Percentiles rank a stretch among this genome's conserved stretches.
Evolutionary conservation across 495 filamentous ascomycete genomes (phyloP).

Genomic region (Penicillium ochrochloron): DNA sequence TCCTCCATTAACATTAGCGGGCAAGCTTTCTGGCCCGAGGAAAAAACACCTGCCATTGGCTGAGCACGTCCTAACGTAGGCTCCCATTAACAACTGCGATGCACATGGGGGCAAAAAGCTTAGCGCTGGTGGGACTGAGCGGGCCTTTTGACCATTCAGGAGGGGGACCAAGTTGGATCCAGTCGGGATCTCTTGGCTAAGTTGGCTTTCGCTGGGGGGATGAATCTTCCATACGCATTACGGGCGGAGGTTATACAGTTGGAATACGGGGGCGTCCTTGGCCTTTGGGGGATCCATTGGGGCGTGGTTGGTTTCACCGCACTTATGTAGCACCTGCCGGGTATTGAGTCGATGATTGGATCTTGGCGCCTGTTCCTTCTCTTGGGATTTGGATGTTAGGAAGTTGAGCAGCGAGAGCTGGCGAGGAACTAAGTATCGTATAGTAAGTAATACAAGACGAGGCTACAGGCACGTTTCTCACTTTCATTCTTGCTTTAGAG

Average conservation of each 20-base stretch:
- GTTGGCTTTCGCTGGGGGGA: not conserved
- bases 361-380: not conserved
- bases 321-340: not conserved
- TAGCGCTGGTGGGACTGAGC: conserved; percentile 6
- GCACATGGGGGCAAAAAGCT: not conserved
- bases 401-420: not conserved
- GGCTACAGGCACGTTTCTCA: too few species aligned
- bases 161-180: not conserved
- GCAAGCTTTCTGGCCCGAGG: conserved; percentile 14
- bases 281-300: not conserved
- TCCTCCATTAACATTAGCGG: not conserved
- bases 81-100: not conserved
- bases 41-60: not conserved
- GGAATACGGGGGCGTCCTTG: not conserved
- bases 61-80: not conserved
- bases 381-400: not conserved
- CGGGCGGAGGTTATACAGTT: not conserved
- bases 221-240: conserved; percentile 1
- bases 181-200: not conserved
- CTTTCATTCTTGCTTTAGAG: too few species aligned
- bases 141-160: not conserved
- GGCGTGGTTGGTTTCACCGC: not conserved
- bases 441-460: too few species aligned
- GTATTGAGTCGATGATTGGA: not conserved
- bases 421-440: not conserved